Evolutionary conservation across 345 rosid species (phyloP).

Genomic region (Trapa incisa): DNA sequence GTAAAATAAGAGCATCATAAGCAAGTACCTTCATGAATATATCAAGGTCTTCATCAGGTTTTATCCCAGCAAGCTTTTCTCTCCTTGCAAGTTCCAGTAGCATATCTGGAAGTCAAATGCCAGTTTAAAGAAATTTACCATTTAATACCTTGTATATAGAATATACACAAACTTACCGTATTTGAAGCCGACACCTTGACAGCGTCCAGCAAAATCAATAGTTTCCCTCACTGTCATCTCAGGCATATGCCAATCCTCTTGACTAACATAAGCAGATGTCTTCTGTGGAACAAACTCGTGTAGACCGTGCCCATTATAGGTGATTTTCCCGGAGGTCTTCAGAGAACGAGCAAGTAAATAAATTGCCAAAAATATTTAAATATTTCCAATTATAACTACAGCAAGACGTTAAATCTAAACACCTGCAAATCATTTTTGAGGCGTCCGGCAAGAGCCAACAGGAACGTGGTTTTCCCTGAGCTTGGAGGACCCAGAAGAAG

Average conservation of each 20-base stretch:
- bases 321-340: slow-evolving; percentile 70
- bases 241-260: slow-evolving; percentile 87
- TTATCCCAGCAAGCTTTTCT: slow-evolving; percentile 81
- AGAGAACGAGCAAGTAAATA: slow-evolving; percentile 7
- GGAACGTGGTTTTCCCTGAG: slow-evolving; percentile 89
- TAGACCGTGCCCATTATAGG: slow-evolving; percentile 69
- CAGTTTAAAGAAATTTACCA: not conserved
- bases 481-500: slow-evolving; percentile 95
- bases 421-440: slow-evolving; percentile 68
- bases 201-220: slow-evolving; percentile 78
- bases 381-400: not conserved
- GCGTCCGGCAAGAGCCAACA: slow-evolving; percentile 91
- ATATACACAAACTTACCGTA: slow-evolving; percentile 38
- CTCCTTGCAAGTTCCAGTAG: slow-evolving; percentile 83
- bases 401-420: not conserved
- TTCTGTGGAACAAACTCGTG: slow-evolving; percentile 81
- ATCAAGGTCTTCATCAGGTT: slow-evolving; percentile 98
- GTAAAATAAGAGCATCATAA: not conserved
- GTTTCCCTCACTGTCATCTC: slow-evolving; percentile 93
- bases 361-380: not conserved
- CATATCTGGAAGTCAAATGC: slow-evolving; percentile 46
- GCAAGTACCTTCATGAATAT: slow-evolving; percentile 84
- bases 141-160: not conserved
- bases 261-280: slow-evolving; percentile 90
- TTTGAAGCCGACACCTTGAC: slow-evolving; percentile 96